Evolutionary conservation across 2,329 filamentous ascomycete genomes (phyloP).

Genomic region (Penicillium sp.): DNA sequence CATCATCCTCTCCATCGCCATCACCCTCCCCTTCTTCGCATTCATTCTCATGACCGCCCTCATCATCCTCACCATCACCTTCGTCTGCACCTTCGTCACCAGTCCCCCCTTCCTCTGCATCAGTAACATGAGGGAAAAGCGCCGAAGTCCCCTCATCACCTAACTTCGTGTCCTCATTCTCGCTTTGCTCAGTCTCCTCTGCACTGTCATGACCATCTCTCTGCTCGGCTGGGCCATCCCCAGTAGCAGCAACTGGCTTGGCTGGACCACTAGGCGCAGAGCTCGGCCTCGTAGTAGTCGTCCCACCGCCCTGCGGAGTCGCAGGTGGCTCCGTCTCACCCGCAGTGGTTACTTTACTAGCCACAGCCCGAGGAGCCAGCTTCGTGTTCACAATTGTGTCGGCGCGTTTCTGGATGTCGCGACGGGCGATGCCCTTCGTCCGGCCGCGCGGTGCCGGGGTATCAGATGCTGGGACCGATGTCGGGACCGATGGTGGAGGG

Average conservation of each 20-base stretch:
- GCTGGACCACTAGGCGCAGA: constrained; percentile 31
- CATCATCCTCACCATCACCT: constrained; percentile 16
- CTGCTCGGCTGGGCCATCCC: constrained; percentile 1
- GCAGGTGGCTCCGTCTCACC: constrained; percentile 24
- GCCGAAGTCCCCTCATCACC: constrained; percentile 25
- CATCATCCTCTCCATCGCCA: constrained; percentile 17
- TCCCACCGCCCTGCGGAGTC: constrained; percentile 8
- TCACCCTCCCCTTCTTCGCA: constrained; percentile 10
- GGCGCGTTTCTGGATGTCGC: constrained; percentile 59
- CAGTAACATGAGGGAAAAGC: constrained; percentile 15
- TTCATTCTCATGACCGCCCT: constrained; percentile 17
- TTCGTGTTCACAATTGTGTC: constrained; percentile 53
- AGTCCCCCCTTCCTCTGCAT: constrained; percentile 24
- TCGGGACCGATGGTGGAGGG: constrained; percentile 17
- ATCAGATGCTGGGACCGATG: constrained; percentile 34
- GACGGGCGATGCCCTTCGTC: constrained; percentile 58
- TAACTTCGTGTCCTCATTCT: constrained; percentile 48
- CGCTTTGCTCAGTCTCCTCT: constrained; percentile 68
- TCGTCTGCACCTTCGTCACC: constrained; percentile 19
- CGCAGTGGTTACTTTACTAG: constrained; percentile 22
- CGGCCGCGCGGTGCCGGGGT: constrained; percentile 40
- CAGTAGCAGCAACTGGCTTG: constrained; percentile 6
- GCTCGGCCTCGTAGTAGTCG: constrained; percentile 45
- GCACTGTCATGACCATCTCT: constrained; percentile 57
- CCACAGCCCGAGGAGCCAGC: constrained; percentile 29